Evolutionary conservation across 2,329 filamentous ascomycete species (phyloP).

Genomic region (Colletotrichum graminicola): DNA sequence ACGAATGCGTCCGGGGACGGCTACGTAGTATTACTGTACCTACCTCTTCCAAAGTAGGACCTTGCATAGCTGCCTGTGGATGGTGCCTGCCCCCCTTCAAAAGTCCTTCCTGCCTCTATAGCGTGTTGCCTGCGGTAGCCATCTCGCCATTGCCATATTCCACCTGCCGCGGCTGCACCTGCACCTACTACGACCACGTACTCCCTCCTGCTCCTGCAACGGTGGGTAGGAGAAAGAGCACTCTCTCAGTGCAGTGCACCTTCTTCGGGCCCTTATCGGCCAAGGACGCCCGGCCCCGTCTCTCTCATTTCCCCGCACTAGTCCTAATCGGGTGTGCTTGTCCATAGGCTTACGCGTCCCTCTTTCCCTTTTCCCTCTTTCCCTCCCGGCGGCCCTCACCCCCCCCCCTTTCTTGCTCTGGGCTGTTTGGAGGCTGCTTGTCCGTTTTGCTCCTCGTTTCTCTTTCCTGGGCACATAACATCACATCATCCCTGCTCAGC

Average conservation of each 20-base stretch:
- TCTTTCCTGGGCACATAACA: not conserved
- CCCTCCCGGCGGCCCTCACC: conserved; percentile 14
- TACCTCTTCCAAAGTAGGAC: too few species aligned
- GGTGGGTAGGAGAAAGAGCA: not conserved
- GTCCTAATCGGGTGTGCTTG: conserved; percentile 17
- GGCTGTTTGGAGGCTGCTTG: not conserved
- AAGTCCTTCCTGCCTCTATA: not conserved
- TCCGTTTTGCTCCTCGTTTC: conserved; percentile 12
- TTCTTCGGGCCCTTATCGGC: conserved; percentile 8
- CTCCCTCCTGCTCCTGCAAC: not conserved
- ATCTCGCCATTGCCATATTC: not conserved
- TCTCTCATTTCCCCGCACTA: conserved; percentile 23
- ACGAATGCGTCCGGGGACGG: not conserved
- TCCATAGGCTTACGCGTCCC: conserved; percentile 42
- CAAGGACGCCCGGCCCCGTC: conserved; percentile 23
- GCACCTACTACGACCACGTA: too few species aligned
- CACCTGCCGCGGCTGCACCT: not conserved
- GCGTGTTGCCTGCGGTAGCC: not conserved
- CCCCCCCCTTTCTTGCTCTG: not conserved
- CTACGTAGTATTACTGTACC: not conserved
- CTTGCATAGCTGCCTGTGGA: not conserved
- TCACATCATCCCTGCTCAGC: conserved; percentile 34
- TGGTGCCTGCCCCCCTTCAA: not conserved
- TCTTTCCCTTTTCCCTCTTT: conserved; percentile 12
- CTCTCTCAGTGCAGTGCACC: conserved; percentile 2